Evolutionary conservation across 352 stramenopile genomes (phyloP).

Genomic region (Pythium dissimile): DNA sequence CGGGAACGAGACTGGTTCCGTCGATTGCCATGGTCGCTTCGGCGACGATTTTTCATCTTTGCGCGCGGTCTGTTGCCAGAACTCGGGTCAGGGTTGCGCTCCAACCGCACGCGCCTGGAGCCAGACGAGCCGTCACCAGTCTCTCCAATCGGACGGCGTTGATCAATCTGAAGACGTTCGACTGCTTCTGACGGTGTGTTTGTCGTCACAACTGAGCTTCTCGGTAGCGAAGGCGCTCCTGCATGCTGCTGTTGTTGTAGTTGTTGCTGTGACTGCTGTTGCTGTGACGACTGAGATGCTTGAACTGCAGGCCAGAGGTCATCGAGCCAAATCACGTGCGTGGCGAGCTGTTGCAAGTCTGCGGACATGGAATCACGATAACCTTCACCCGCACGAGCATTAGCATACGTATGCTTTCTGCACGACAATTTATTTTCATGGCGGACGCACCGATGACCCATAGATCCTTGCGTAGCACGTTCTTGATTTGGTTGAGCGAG

Average conservation of each 20-base stretch:
- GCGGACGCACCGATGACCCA: conserved; percentile 72
- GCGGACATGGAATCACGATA: conserved; percentile 71
- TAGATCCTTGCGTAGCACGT: conserved; percentile 79
- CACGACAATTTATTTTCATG: neutral
- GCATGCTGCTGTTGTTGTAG: neutral
- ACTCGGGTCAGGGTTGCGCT: too few species aligned
- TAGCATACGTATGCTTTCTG: neutral
- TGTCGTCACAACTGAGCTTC: neutral
- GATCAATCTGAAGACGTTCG: too few species aligned
- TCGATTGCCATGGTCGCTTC: conserved; percentile 3
- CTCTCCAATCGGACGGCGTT: conserved; percentile 14
- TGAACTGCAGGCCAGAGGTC: conserved; percentile 45
- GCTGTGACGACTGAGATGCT: neutral
- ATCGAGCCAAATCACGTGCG: conserved; percentile 70
- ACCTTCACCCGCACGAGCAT: conserved; percentile 24
- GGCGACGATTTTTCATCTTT: neutral
- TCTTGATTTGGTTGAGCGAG: conserved; percentile 75
- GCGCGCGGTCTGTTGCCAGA: too few species aligned
- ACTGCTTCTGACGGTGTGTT: neutral
- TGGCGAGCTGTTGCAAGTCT: conserved; percentile 74
- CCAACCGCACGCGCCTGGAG: too few species aligned
- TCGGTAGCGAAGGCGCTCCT: neutral
- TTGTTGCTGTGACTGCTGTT: too few species aligned
- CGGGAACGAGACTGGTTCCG: conserved; percentile 9
- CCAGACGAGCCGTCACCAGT: too few species aligned